Evolutionary conservation across 805 yeast genomes (phyloP), one percentile per base, ranked within the genome.

Genomic region (Yarrowia keelungensis): DNA sequence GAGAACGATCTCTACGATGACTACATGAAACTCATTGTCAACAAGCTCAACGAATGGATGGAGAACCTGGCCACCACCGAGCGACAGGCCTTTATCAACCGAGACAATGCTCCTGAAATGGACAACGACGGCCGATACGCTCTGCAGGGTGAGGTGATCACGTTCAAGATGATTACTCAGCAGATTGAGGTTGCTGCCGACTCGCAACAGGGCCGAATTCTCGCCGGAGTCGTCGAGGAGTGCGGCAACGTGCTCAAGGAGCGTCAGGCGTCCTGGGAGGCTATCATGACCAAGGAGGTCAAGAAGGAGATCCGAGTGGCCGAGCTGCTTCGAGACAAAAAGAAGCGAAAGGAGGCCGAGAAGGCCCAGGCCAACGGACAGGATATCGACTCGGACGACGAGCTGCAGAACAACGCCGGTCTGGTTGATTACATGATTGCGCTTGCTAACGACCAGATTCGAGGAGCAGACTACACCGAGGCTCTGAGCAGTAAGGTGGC

Each of bases 141-240:
- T 35, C 79, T 92, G 68, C 91, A 91, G 68, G 95, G 92, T 68
- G 89, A 92, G 67, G 89, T 87, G 70, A 88, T 89, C 5, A 88
- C 92, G 38, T 87, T 90, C 76, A 86, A 90, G 71, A 89, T 92
- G 88, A 86, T 92, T 69, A 87, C 89, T n/a, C 97, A 92, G 75
- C 97, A 92, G 76, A 88, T 91, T 15, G 96, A 90, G 71, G 93
- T 90, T 8, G 95, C 97, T 0, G 90, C 92, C 0, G 93, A 89
- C 41, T 87, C 94, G 3, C 91, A 91, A 3, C 92, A 90, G 77
- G 91, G 92, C 8, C 84, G 88, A 71, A 89, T 92, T 36, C 81
- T 92, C 42, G 87, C 88, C 12, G 95, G 94, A 32, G 95, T 91
- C 12, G 85, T 92, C 15, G 87, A 84, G 66, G 87, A 88, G 70